These are phyloP conservation scores for Sedum album DNA, from an alignment of 164 flowering plant species.

Conservation along the genomic window DNA sequence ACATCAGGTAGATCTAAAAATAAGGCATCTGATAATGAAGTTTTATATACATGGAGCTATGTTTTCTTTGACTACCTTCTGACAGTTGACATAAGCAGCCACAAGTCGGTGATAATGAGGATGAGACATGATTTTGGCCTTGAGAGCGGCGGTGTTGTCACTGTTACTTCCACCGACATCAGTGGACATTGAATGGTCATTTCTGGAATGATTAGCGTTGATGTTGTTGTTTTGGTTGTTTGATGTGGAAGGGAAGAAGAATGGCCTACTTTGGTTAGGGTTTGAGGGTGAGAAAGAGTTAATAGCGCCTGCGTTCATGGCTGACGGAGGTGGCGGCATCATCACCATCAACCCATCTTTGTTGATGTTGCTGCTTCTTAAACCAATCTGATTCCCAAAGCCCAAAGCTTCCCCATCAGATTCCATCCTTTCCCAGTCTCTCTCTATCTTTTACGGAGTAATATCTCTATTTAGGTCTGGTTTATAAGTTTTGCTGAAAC, in stretches of 20 bases:
- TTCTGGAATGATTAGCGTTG: constrained; percentile 11
- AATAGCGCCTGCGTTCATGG: constrained; percentile 10
- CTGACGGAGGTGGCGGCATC: constrained; percentile 18
- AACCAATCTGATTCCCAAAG: constrained; percentile 38
- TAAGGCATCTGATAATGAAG: too few relatives aligned
- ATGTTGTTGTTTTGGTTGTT: too few relatives aligned
- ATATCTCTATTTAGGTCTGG: not conserved
- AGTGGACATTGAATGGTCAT: constrained; percentile 26
- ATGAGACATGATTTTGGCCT: too few relatives aligned
- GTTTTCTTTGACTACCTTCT: too few relatives aligned
- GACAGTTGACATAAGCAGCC: too few relatives aligned
- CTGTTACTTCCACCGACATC: constrained; percentile 1
- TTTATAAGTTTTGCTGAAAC: not conserved
- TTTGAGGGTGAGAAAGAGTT: not conserved
- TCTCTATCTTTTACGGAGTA: too few relatives aligned
- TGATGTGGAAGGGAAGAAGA: constrained; percentile 18
- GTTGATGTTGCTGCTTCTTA: not conserved
- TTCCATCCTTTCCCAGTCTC: constrained; percentile 32
- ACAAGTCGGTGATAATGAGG: too few relatives aligned
- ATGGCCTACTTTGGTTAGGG: constrained; percentile 4
- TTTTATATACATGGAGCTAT: too few relatives aligned
- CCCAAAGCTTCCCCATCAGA: constrained; percentile 35
- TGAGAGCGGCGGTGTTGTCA: constrained; percentile 13
- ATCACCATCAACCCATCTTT: constrained; percentile 25
- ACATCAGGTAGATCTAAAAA: too few relatives aligned